These are phyloP conservation scores for Leucosporidium scottii DNA, from an alignment of 768 basidiomycete species.

Conservation along the genomic window DNA sequence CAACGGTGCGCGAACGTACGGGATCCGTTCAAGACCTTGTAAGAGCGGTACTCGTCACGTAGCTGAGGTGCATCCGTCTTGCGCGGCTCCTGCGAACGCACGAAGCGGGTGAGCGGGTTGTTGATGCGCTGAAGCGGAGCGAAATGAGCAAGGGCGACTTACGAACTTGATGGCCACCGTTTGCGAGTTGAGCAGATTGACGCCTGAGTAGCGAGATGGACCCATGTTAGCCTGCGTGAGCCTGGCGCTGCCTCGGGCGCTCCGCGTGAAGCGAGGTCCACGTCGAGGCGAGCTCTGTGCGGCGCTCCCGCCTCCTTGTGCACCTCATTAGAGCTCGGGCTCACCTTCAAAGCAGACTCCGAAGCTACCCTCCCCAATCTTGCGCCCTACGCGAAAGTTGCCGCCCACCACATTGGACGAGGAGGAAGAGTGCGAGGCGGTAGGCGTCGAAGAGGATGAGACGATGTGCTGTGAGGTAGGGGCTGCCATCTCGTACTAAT, in stretches of 20 bases:
- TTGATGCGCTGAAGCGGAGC: no score
- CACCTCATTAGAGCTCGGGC: slow-evolving; percentile 15
- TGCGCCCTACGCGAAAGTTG: slow-evolving; percentile 85
- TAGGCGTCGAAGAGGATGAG: no score
- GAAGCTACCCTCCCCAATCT: slow-evolving; percentile 98
- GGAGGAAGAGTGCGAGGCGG: no score
- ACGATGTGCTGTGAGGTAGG: no score
- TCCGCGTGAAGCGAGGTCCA: slow-evolving; percentile 29
- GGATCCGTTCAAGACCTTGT: slow-evolving; percentile 86
- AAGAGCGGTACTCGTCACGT: slow-evolving; percentile 96
- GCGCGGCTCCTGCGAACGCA: slow-evolving; percentile 51
- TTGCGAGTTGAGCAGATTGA: slow-evolving; percentile 94
- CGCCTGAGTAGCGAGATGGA: slow-evolving; percentile 52
- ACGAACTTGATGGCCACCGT: slow-evolving; percentile 99
- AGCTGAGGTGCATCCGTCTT: slow-evolving; percentile 98
- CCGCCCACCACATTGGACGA: no score
- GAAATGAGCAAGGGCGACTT: slow-evolving; percentile 43
- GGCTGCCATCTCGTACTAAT: no score
- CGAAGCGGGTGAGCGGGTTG: no score
- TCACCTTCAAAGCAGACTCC: slow-evolving; percentile 94
- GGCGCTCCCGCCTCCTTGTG: no score
- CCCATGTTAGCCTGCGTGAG: no score
- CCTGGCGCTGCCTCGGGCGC: no score
- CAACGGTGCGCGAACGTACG: slow-evolving; percentile 52
- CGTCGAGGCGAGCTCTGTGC: no score